Conservation (phyloP, 768 basidiomycete genomes). For the Auriscalpium microsporum region DNA sequence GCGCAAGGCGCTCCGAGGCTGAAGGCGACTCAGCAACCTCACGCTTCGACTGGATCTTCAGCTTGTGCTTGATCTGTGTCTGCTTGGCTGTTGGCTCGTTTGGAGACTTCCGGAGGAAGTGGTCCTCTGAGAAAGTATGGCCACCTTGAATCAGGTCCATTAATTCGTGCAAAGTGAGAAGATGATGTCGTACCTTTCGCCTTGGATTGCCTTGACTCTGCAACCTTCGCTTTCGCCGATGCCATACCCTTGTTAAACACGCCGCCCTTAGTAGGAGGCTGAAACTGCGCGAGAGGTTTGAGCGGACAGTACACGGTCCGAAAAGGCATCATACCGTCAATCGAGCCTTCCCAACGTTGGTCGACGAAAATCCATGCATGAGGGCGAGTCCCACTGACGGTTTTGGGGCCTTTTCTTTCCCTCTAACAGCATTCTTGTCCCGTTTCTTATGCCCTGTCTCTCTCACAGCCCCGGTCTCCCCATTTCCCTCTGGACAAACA, state of each 20-base stretch:
- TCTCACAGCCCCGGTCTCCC: conserved; percentile 1
- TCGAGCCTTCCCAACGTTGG: conserved; percentile 52
- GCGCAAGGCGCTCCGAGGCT: no score
- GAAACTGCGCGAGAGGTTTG: conserved; percentile 25
- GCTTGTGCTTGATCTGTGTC: no score
- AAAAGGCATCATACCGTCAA: conserved; percentile 40
- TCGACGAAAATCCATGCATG: conserved; percentile 60
- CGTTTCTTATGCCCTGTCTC: conserved; percentile 12
- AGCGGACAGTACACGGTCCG: not conserved
- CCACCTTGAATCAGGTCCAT: not conserved
- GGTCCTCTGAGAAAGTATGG: conserved; percentile 18
- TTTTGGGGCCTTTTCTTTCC: conserved; percentile 23
- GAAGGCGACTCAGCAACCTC: no score
- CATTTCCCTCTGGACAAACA: not conserved
- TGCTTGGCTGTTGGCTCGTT: no score
- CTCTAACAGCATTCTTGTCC: conserved; percentile 13
- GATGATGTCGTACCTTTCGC: conserved; percentile 17
- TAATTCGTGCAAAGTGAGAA: not conserved
- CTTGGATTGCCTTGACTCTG: conserved; percentile 18
- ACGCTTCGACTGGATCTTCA: no score
- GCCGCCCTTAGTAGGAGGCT: conserved; percentile 37
- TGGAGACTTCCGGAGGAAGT: conserved; percentile 6
- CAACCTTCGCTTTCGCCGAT: conserved; percentile 33
- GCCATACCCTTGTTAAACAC: conserved; percentile 62
- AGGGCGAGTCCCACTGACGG: conserved; percentile 46